Evolutionary conservation across 305 asterid genomes (phyloP).

Genomic region (Fraxinus baroniana): DNA sequence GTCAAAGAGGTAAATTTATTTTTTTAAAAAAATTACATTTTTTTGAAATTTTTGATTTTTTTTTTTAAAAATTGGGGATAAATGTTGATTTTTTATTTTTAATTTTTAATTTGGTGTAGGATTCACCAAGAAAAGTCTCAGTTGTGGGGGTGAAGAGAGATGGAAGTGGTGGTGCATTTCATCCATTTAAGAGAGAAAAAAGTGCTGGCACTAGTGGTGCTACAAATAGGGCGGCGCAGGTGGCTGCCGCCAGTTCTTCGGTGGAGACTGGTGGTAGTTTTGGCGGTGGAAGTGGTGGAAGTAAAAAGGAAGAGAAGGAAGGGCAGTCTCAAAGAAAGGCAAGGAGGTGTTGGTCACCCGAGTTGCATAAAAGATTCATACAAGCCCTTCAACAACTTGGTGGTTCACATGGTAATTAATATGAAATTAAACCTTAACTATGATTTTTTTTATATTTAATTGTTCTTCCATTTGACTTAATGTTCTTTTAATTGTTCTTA

Average conservation of each 20-base stretch:
- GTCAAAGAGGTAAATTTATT: slow-evolving; percentile 43
- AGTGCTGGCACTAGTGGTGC: slow-evolving; percentile 9
- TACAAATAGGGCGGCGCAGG: slow-evolving; percentile 11
- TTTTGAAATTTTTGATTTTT: not conserved
- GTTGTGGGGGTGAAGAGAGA: slow-evolving; percentile 56
- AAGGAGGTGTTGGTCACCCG: slow-evolving; percentile 95
- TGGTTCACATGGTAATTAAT: slow-evolving; percentile 73
- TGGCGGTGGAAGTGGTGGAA: slow-evolving; percentile 35
- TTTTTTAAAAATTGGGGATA: slow-evolving; percentile 10
- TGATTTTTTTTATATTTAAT: not conserved
- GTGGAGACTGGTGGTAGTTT: slow-evolving; percentile 48
- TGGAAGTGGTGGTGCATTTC: slow-evolving; percentile 68
- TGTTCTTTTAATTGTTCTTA: not conserved
- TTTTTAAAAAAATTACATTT: not conserved
- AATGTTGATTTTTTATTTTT: not conserved
- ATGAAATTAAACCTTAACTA: not conserved
- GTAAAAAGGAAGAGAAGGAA: slow-evolving; percentile 57
- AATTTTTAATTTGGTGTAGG: slow-evolving; percentile 39
- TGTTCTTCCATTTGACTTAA: not conserved
- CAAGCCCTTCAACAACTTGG: slow-evolving; percentile 84
- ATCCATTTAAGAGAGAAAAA: slow-evolving; percentile 63
- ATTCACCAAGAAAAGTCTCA: slow-evolving; percentile 40
- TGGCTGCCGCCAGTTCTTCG: slow-evolving; percentile 60
- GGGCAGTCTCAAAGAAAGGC: slow-evolving; percentile 55
- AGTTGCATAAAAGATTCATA: slow-evolving; percentile 70